Conservation (phyloP, 139 green algal genomes). For the Closterium sp. region DNA sequence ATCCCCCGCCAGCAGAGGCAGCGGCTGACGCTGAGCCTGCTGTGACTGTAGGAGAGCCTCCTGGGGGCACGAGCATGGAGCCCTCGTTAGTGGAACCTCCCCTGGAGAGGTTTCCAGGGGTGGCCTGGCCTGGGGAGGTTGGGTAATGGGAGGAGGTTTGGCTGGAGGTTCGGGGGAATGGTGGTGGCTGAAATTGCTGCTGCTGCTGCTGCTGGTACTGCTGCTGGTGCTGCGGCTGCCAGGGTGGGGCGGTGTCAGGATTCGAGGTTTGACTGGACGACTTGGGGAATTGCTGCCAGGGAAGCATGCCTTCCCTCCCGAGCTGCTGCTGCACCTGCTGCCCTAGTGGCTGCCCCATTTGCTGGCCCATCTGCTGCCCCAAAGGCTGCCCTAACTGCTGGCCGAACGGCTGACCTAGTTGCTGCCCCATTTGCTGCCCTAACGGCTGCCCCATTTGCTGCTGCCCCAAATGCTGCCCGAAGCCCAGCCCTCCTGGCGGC, state of each 20-base stretch:
- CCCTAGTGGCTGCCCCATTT: not conserved
- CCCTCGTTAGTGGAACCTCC: not conserved
- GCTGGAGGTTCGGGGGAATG: not conserved
- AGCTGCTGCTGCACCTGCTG: not conserved
- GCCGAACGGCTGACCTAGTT: not conserved
- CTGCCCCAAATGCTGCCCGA: not conserved
- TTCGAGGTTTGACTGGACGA: not conserved
- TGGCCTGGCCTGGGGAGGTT: not conserved
- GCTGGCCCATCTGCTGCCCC: not conserved
- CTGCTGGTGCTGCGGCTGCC: not conserved
- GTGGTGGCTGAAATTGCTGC: not conserved
- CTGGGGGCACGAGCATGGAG: not conserved
- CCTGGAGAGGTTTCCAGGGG: not conserved
- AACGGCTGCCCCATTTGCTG: not conserved
- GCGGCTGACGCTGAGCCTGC: too few species aligned
- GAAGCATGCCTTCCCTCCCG: not conserved
- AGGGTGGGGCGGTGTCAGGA: not conserved
- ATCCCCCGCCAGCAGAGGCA: too few species aligned
- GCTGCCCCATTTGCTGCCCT: too few species aligned
- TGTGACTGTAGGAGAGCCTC: not conserved
- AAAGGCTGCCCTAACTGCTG: not conserved
- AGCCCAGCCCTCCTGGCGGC: not conserved
- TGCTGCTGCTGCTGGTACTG: not conserved
- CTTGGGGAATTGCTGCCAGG: not conserved
- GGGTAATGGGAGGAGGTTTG: not conserved